Evolutionary conservation across 2,329 filamentous ascomycete species (phyloP).

Genomic region (Aulographum hederae): DNA sequence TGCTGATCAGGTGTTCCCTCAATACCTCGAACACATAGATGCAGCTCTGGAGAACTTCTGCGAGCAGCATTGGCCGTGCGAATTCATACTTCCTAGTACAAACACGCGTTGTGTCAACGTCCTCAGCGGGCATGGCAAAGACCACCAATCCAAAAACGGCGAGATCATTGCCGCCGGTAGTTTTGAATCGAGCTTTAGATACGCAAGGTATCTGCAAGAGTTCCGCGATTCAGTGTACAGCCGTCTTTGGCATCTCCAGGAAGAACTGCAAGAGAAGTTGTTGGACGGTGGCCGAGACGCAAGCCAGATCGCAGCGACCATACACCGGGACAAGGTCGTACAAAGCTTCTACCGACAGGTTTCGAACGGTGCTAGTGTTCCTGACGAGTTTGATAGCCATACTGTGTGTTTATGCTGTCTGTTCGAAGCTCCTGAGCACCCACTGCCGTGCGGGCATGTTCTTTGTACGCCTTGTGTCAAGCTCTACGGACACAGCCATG

Average conservation of each 20-base stretch:
- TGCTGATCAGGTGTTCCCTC: no score
- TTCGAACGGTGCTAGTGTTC: not conserved
- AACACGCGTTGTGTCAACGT: constrained; percentile 19
- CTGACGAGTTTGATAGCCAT: constrained; percentile 18
- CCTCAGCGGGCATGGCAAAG: constrained; percentile 19
- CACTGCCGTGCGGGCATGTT: constrained; percentile 27
- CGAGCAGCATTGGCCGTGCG: constrained; percentile 27
- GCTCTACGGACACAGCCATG: constrained; percentile 11
- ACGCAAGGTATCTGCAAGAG: no score
- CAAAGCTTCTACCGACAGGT: constrained; percentile 2
- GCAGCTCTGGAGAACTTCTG: constrained; percentile 26
- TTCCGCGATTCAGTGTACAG: no score
- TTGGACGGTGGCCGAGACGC: no score
- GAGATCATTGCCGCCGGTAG: constrained; percentile 23
- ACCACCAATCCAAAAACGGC: constrained; percentile 26
- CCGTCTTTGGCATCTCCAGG: no score
- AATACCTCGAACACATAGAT: no score
- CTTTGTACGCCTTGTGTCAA: constrained; percentile 24
- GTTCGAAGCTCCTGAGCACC: constrained; percentile 22
- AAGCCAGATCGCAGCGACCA: no score
- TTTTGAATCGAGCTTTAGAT: constrained; percentile 22
- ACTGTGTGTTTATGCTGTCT: constrained; percentile 29
- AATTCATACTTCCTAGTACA: constrained; percentile 11
- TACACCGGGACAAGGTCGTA: no score
- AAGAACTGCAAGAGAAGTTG: no score